Evolutionary conservation across 1,284 basidiomycete genomes (phyloP).

Genomic region (Boletus semigastroideus): DNA sequence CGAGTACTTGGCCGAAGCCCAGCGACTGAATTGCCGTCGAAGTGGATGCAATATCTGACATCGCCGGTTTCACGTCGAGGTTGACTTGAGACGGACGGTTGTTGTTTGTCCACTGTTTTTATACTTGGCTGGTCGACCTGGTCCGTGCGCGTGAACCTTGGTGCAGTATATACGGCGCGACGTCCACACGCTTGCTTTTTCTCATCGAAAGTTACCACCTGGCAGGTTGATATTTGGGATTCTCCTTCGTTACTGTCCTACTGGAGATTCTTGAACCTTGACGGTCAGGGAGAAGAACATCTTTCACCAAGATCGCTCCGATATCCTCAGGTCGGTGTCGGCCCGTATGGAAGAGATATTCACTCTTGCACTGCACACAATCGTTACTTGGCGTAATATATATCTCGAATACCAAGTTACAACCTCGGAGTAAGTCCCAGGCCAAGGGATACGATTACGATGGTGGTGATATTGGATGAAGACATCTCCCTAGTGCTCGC

Average conservation of each 20-base stretch:
- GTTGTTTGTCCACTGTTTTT: constrained; percentile 22
- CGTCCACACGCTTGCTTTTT: background rate
- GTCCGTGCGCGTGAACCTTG: constrained; percentile 53
- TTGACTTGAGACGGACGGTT: constrained; percentile 60
- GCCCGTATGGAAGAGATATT: constrained; percentile 37
- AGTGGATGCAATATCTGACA: constrained; percentile 11
- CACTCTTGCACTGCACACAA: background rate
- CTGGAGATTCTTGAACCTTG: constrained; percentile 52
- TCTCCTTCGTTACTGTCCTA: constrained; percentile 33
- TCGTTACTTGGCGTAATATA: background rate
- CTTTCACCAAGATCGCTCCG: constrained; percentile 51
- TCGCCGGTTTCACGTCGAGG: constrained; percentile 47
- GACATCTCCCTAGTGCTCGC: constrained; percentile 57
- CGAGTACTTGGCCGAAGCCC: constrained; percentile 19
- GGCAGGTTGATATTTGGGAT: constrained; percentile 69
- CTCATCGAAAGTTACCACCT: constrained; percentile 69
- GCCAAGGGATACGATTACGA: background rate
- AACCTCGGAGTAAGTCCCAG: too few species aligned
- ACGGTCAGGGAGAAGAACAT: constrained; percentile 46
- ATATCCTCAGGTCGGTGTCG: constrained; percentile 27
- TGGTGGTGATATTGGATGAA: background rate
- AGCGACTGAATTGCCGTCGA: constrained; percentile 24
- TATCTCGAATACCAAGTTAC: background rate
- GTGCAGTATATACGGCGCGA: constrained; percentile 29
- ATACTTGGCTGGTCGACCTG: constrained; percentile 28